These are phyloP conservation scores for Chalaropsis ovoidea DNA, from an alignment of 2,329 filamentous ascomycete genomes.

Conservation along the genomic window DNA sequence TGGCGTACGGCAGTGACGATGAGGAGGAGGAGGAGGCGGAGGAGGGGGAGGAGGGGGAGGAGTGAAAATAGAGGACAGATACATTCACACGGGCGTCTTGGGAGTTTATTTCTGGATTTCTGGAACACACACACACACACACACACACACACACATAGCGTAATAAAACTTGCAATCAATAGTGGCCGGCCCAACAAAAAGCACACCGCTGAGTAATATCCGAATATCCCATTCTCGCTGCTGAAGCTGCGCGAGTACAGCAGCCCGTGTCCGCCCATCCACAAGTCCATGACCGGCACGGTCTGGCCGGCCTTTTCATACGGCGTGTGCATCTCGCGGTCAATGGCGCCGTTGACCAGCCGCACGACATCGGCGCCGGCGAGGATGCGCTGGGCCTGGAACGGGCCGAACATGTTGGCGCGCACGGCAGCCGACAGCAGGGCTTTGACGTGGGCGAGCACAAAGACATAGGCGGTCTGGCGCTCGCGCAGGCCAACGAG, in stretches of 20 bases:
- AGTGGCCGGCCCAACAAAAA: constrained; percentile 27
- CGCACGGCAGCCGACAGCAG: constrained; percentile 66
- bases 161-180: background rate
- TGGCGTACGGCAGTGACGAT: constrained; percentile 74
- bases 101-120: constrained; percentile 22
- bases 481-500: constrained; percentile 50
- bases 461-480: constrained; percentile 63
- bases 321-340: constrained; percentile 47
- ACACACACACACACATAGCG: background rate
- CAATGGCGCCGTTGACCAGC: constrained; percentile 49
- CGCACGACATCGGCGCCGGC: constrained; percentile 50
- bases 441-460: constrained; percentile 67
- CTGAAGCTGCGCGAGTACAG: constrained; percentile 82
- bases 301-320: constrained; percentile 62
- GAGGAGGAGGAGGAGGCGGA: constrained; percentile 39
- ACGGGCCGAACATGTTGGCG: constrained; percentile 68
- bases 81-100: constrained; percentile 17
- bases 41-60: constrained; percentile 28
- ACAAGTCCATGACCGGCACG: constrained; percentile 69
- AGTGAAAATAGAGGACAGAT: constrained; percentile 24
- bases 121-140: background rate
- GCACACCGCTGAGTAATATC: constrained; percentile 28
- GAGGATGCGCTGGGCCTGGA: constrained; percentile 64
- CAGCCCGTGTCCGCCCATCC: constrained; percentile 73
- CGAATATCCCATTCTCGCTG: constrained; percentile 41